Conservation (phyloP, 208 protist species). For the Borovskyia barvae region DNA sequence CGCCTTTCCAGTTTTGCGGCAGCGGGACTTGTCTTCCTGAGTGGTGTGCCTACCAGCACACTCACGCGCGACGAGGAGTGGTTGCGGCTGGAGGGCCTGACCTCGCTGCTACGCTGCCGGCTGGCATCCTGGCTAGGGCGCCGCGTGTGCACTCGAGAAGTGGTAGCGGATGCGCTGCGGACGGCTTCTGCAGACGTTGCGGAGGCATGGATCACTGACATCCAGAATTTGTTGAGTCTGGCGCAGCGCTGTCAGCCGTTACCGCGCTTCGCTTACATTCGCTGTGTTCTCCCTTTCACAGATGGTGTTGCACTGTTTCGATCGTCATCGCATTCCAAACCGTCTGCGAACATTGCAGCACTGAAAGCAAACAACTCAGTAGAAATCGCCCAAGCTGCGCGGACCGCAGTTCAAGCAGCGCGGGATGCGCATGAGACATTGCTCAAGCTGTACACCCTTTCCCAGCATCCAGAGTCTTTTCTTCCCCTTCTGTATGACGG, state of each 20-base stretch:
- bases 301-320: constrained; percentile 52
- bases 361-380: background rate
- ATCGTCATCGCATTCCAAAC: background rate
- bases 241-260: constrained; percentile 50
- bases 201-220: constrained; percentile 30
- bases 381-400: background rate
- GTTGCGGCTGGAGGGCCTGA: constrained; percentile 62
- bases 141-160: constrained; percentile 18
- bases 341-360: background rate
- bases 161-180: constrained; percentile 9
- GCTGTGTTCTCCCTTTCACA: constrained; percentile 53
- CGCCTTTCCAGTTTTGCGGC: constrained; percentile 42
- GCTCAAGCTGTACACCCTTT: constrained; percentile 50
- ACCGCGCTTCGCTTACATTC: constrained; percentile 34
- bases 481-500: constrained; percentile 46
- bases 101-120: constrained; percentile 48
- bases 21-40: constrained; percentile 59
- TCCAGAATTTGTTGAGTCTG: constrained; percentile 30
- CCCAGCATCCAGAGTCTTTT: constrained; percentile 38
- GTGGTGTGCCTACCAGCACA: constrained; percentile 32
- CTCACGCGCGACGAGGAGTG: constrained; percentile 37
- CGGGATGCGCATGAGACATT: constrained; percentile 60
- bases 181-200: constrained; percentile 1
- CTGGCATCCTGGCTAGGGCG: constrained; percentile 35
- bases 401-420: constrained; percentile 26